phyloP scores from a whole-genome alignment of 2,329 filamentous ascomycete genomes.

The Xylaria sp. region DNA sequence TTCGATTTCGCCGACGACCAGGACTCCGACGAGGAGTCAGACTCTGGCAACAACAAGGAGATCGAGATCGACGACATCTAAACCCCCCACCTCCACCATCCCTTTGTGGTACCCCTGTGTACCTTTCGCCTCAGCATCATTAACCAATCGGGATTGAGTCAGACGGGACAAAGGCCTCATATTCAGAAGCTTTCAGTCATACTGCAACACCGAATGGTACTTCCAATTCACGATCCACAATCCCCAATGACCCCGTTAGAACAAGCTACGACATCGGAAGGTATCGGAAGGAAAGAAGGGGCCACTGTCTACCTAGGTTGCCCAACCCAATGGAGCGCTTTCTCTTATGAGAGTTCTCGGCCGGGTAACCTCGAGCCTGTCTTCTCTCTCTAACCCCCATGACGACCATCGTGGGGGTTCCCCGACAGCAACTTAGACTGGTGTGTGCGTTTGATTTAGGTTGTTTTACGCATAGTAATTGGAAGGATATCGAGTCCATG shows the following conservation, averaged over 20 bases:
- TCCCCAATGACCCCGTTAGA: neutral
- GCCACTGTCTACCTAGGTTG: slow-evolving; percentile 23
- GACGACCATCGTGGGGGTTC: slow-evolving; percentile 45
- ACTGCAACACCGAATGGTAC: neutral
- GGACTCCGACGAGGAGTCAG: slow-evolving; percentile 68
- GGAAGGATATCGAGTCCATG: slow-evolving; percentile 53
- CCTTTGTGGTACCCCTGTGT: slow-evolving; percentile 24
- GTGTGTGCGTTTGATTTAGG: slow-evolving; percentile 30
- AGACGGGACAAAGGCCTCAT: neutral
- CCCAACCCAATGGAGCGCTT: slow-evolving; percentile 1
- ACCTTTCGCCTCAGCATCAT: slow-evolving; percentile 13
- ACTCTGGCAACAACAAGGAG: slow-evolving; percentile 69
- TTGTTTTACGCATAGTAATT: slow-evolving; percentile 29
- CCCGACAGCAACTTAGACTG: slow-evolving; percentile 59
- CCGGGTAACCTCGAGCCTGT: slow-evolving; percentile 59
- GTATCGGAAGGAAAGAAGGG: slow-evolving; percentile 11
- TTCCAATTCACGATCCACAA: neutral
- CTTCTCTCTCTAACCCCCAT: slow-evolving; percentile 62
- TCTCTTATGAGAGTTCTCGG: neutral
- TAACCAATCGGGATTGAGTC: neutral
- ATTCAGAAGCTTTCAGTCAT: neutral
- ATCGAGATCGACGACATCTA: slow-evolving; percentile 97
- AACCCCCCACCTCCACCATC: slow-evolving; percentile 42
- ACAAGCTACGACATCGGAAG: slow-evolving; percentile 1
- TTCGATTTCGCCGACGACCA: slow-evolving; percentile 99